Base-by-base conservation (phyloP, 371 early-diverging fungal genomes). In the Quaeritorhiza haematococci region DNA sequence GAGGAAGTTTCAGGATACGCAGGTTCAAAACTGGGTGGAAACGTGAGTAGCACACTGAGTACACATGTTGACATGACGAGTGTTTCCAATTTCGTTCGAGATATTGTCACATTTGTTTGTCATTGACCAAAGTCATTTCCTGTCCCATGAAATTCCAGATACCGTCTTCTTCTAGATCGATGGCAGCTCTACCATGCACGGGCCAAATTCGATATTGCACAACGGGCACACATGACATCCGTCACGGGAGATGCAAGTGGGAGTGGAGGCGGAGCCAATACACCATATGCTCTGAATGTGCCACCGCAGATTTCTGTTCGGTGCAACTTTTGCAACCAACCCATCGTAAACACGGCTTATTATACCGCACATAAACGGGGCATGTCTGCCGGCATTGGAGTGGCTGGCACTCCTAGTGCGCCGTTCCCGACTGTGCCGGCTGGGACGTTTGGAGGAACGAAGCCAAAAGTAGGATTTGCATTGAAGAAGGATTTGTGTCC, bases 151-250 rank as follows among this genome's bases (percentile, higher is more conserved):
- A 45, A 45, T 13, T 17, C 5, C 21, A 85, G 86, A 49, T 96
- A 96, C 69, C 88, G 93, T 0, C 63, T 69, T n/a, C 66, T 94
- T 45, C 76, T 96, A 41, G 93, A 96, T 71, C 82, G 84, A 46
- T 92, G 90, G 91, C 86, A 90, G 55, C 71, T 94, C 53, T 95
- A 84, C 69, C 87, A 87, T 49, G 74, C 69, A 17, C 78, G 97
- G 3, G 91, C 92, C 13, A 72, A 80, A 30, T 93, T 94, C 62
- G 97, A 96, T 71, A 93, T 96, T 61, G 83, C 81, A 26, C 79
- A 90, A 13, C 88, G 88, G 19, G 64, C 28, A 30, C 47, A 44
- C 33, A 44, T 53, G 28, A 15, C 24, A 10, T 28, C 33, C 19
- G 46, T 19, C 8, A n/a, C 43, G 7, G 27, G n/a, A 6, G 51